Base-by-base conservation (phyloP, 106 monocot genomes). In the Dendrobium officinale region DNA sequence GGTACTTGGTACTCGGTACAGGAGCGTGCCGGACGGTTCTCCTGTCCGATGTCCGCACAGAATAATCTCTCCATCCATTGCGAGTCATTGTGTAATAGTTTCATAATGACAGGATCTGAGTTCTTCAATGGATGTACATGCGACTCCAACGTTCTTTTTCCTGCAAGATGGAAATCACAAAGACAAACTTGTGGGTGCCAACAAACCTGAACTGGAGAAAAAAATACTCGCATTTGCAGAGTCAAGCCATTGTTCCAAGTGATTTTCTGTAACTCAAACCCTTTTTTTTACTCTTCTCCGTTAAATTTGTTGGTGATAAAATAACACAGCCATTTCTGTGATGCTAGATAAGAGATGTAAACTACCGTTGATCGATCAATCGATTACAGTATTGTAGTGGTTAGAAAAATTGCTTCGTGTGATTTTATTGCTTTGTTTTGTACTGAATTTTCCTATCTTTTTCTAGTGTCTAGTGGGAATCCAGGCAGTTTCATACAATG, bases 111-210 rank as follows among this genome's bases (percentile, higher is more conserved):
- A 96, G 96, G 96, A 93, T 24, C 88, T 96, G 17, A 93, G 96
- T 74, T 88, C 96, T 37, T 84, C 90, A 45, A 90, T 85, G 96
- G 96, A 96, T 82, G 84, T 96, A 31, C 91, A 82, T 26, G 96
- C 93, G 1, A 96, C 96, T 29, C 96, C 93, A 13, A 96, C 92
- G 13, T 96, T 96, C 86, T 92, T 90, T 58, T 96, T 96, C 84
- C 72, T 96, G 17, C 90, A 87, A 75, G 85, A 90, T 79, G 92
- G 96, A 27, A 79, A 89, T 83, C 94, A 90, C 67, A 81, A 90
- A 51, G 96, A 92, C 68, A 96, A 90, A 77, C 92, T 96, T 67
- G 90, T 96, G 11, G 93, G 96, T 49, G 91, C 96, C 55, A 96
- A 96, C 86, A 94, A 80, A 75, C 84, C 90, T 2, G 96, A 92